Percentiles rank a stretch among this genome's conserved stretches.
Evolutionary conservation across 768 basidiomycete genomes (phyloP).

Genomic region (Nidula microcarpa): DNA sequence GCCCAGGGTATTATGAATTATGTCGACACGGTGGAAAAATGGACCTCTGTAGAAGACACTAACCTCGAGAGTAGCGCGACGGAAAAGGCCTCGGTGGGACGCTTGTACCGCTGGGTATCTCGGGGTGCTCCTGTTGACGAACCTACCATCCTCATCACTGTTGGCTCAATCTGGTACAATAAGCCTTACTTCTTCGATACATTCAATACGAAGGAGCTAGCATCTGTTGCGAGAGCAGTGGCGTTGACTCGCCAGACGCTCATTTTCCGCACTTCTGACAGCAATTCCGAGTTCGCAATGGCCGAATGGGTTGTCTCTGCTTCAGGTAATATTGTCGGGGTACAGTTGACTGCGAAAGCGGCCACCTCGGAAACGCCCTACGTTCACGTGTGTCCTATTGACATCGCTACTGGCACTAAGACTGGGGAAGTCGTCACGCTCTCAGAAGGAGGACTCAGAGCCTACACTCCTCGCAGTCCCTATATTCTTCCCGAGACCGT

Average conservation of each 20-base stretch:
- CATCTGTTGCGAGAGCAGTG: constrained; percentile 26
- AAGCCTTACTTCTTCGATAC: constrained; percentile 34
- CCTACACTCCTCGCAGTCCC: constrained; percentile 25
- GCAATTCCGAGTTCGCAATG: constrained; percentile 30
- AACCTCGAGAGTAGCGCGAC: constrained; percentile 27
- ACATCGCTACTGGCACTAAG: constrained; percentile 28
- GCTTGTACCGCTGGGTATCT: constrained; percentile 31
- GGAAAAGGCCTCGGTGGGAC: constrained; percentile 22
- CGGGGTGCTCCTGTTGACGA: constrained; percentile 24
- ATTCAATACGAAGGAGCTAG: constrained; percentile 31
- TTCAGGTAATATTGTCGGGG: constrained; percentile 29
- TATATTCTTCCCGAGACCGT: constrained; percentile 28
- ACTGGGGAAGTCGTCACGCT: constrained; percentile 27
- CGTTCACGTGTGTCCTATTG: constrained; percentile 31
- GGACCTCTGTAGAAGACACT: constrained; percentile 29
- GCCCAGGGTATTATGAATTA: constrained; percentile 24
- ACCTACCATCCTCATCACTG: constrained; percentile 32
- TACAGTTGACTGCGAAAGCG: constrained; percentile 30
- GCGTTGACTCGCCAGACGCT: constrained; percentile 26
- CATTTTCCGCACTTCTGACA: constrained; percentile 29
- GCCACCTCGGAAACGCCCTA: constrained; percentile 30
- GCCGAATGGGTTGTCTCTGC: constrained; percentile 36
- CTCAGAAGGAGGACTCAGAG: constrained; percentile 34
- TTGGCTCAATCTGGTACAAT: constrained; percentile 27
- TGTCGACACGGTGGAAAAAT: constrained; percentile 27